Base-by-base conservation (phyloP, 2,329 filamentous ascomycete species). In the Xylaria polymorpha region DNA sequence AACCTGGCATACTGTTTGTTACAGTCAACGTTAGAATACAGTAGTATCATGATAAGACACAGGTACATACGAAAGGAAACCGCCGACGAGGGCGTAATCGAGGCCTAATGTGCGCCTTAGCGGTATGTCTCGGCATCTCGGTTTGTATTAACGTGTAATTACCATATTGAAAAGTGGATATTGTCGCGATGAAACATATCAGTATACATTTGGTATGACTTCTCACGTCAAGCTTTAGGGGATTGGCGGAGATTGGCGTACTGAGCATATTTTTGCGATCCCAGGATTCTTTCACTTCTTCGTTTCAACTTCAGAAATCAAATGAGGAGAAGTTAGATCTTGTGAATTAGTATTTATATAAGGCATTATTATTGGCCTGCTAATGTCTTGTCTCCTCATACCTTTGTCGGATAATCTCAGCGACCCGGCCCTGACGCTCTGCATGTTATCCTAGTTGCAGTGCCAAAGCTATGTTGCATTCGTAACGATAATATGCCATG, bases 111-210 rank as follows among this genome's bases (percentile, higher is more conserved):
- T 29, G 3, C 12, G 18, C 57, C 3, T 69, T 61, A 64, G 59
- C 48, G 25, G 25, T 56, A 62, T 3, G 32, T n/a, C 20, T 7
- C 14, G 22, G 1, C 9, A 25, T 44, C 50, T n/a, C 1, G 35
- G n/a, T 12, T 10, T n/a, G n/a, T 12, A 14, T 29, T 9, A 9
- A 39, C 15, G n/a, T 25, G 2, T 9, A 39, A 10, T 35, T 69
- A 73, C 74, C 74, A 75, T 79, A 79, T 69, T 80, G 77, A 66
- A 80, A 79, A 20, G 75, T 78, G 7, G 78, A 77, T 25, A 80
- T 58, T 1, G 77, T 78, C 6, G 75, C 72, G n/a, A 78, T 63
- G 44, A 68, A 73, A 58, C 76, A 79, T n/a, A 78, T 78, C 8
- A 61, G 48, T 14, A 78, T 64, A 43, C 76, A 79, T 64, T 78